Evolutionary conservation across 2,329 filamentous ascomycete genomes (phyloP), one percentile per base, ranked within the genome.

Genomic region (Ophiobolus disseminans): DNA sequence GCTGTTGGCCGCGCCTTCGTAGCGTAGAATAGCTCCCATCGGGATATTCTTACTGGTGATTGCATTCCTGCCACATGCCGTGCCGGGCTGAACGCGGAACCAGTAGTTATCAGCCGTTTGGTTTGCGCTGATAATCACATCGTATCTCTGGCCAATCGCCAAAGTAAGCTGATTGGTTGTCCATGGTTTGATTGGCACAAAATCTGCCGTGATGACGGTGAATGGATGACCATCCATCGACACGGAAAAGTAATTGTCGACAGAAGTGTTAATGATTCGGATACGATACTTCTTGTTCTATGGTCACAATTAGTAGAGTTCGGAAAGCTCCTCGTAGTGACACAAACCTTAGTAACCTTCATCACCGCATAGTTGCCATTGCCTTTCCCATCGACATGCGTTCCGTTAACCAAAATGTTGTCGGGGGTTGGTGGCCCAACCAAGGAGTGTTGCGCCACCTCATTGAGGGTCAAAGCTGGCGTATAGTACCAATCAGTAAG

Each of bases 401-500:
- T 86, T 32, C 86, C 86, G 60, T 81, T 81, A 28, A 81, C 76
- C 75, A 69, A 62, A 11, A 71, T 63, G 20, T 75, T 74, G 16
- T 86, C 82, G n/a, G 66, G 65, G 4, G 52, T 35, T 3, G 75
- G 75, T 11, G 73, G 73, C 4, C 65, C 68, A 19, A 55, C 57
- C 8, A 30, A 62, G 58, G 57, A 75, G 50, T 60, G 70, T 57
- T 55, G 64, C 5, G 60, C 68, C 26, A 53, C 68, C 55, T 59
- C 69, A 38, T 60, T 63, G 52, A 62, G 63, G 50, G 42, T 67
- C 59, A 68, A 65, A 30, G 49, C 69, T 52, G 57, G 66, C 48
- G 61, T 50, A 37, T 70, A 82, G 64, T 86, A 86, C 85, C 85
- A 89, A 60, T 90, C 87, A 13, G 78, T 80, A 5, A 88, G 63